These are phyloP conservation scores for Medicago lupulina DNA, from an alignment of 306 rosid species.

Conservation along the genomic window DNA sequence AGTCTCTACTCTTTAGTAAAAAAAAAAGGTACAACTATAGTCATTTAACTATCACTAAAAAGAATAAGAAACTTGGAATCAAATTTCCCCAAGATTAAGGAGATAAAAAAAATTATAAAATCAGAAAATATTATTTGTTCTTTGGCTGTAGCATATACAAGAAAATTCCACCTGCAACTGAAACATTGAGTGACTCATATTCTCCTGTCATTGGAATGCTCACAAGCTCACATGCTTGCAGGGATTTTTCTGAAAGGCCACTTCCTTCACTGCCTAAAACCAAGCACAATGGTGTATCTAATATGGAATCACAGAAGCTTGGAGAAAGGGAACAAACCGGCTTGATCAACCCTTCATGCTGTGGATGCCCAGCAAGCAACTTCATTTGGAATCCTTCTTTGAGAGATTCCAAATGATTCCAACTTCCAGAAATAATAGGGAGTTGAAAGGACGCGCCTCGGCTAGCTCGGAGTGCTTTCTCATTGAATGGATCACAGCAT, in stretches of 20 bases:
- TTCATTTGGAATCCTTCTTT: conserved; percentile 63
- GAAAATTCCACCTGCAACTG: conserved; percentile 99
- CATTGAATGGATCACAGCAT: conserved; percentile 93
- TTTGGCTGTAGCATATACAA: conserved; percentile 69
- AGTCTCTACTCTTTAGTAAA: too few species aligned
- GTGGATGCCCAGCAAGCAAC: conserved; percentile 84
- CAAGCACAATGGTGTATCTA: conserved; percentile 65
- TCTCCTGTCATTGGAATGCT: conserved; percentile 92
- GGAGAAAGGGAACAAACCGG: conserved; percentile 57
- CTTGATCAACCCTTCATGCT: conserved; percentile 52
- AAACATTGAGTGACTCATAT: conserved; percentile 91
- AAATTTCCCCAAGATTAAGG: background rate
- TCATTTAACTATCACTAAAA: too few species aligned
- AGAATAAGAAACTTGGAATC: too few species aligned
- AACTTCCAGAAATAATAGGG: conserved; percentile 75
- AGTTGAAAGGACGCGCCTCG: conserved; percentile 95
- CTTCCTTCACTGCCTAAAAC: conserved; percentile 93
- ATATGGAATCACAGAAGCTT: conserved; percentile 57
- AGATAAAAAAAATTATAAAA: background rate
- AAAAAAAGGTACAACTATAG: too few species aligned
- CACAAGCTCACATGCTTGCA: conserved; percentile 72
- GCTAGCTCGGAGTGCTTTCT: conserved; percentile 94
- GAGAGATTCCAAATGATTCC: conserved; percentile 71
- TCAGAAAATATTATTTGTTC: conserved; percentile 34
- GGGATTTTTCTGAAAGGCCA: conserved; percentile 76